These are phyloP conservation scores for Rhizopus sp. DNA, from an alignment of 371 early-diverging fungal genomes.

Conservation along the genomic window DNA sequence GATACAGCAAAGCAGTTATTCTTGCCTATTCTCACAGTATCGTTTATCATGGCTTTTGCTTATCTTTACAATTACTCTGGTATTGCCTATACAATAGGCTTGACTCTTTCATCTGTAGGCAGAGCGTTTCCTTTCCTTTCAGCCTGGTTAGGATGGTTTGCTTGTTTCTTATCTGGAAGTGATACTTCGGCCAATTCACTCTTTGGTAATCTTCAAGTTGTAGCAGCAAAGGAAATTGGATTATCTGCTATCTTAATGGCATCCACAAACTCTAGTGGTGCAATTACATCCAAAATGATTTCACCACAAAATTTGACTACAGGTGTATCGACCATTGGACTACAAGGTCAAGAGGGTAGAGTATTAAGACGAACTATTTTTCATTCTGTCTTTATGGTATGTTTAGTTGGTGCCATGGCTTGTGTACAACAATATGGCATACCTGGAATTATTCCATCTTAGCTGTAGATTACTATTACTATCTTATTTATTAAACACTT, in stretches of 20 bases:
- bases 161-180: constrained; percentile 54
- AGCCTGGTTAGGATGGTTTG: constrained; percentile 56
- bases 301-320: constrained; percentile 56
- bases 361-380: constrained; percentile 45
- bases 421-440: constrained; percentile 51
- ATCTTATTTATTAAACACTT: no score
- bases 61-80: constrained; percentile 54
- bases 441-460: constrained; percentile 48
- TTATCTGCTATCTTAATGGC: constrained; percentile 50
- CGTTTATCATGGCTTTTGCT: constrained; percentile 52
- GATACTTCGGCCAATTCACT: constrained; percentile 52
- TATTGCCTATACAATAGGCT: constrained; percentile 51
- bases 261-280: constrained; percentile 47
- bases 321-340: constrained; percentile 50
- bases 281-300: constrained; percentile 52
- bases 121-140: constrained; percentile 54
- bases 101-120: constrained; percentile 50
- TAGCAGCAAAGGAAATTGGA: constrained; percentile 51
- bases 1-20: constrained; percentile 39
- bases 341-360: constrained; percentile 48
- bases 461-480: neutral
- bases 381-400: constrained; percentile 44
- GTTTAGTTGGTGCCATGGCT: constrained; percentile 42
- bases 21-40: constrained; percentile 46
- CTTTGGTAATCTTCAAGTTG: constrained; percentile 56